A percentile compares a stretch with the other conserved stretches of the same genome.
Evolutionary conservation across 1,139 yeast species (phyloP).

Genomic region (Scheffersomyces lignicola): DNA sequence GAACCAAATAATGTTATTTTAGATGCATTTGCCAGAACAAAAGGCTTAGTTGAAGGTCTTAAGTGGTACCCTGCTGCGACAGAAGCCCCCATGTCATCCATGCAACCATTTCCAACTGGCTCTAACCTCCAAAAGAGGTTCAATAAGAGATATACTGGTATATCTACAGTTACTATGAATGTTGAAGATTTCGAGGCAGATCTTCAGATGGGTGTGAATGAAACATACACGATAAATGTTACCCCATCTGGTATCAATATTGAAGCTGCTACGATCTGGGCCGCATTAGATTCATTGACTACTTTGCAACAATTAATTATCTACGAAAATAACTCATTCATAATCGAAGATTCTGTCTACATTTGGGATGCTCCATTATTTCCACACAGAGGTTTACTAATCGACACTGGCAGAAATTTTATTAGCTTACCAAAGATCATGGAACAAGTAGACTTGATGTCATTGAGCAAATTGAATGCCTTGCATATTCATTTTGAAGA

Average conservation of each 20-base stretch:
- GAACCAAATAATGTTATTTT: conserved; percentile 11
- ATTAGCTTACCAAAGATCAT: conserved; percentile 27
- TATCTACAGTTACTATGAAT: conserved; percentile 8
- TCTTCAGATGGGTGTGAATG: conserved; percentile 43
- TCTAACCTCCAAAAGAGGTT: conserved; percentile 4
- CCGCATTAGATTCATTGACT: conserved; percentile 44
- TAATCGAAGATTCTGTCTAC: conserved; percentile 34
- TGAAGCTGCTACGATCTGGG: conserved; percentile 42
- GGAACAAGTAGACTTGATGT: conserved; percentile 45
- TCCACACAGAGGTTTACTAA: conserved; percentile 47
- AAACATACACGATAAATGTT: conserved; percentile 32
- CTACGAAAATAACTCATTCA: conserved; percentile 19
- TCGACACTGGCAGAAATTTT: conserved; percentile 47
- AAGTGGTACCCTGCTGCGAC: conserved; percentile 31
- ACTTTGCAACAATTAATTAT: conserved; percentile 47
- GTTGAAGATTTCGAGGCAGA: conserved; percentile 28
- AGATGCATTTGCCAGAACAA: conserved; percentile 20
- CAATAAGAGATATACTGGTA: background rate
- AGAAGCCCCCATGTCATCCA: conserved; percentile 17
- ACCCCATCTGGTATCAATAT: conserved; percentile 19
- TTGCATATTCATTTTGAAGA: conserved; percentile 51
- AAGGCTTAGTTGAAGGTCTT: conserved; percentile 15
- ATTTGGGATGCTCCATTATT: conserved; percentile 40
- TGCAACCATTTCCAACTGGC: conserved; percentile 14
- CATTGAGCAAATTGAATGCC: conserved; percentile 41